Evolutionary conservation across 2,329 filamentous ascomycete species (phyloP).

Genomic region (Fusarium stilboides): DNA sequence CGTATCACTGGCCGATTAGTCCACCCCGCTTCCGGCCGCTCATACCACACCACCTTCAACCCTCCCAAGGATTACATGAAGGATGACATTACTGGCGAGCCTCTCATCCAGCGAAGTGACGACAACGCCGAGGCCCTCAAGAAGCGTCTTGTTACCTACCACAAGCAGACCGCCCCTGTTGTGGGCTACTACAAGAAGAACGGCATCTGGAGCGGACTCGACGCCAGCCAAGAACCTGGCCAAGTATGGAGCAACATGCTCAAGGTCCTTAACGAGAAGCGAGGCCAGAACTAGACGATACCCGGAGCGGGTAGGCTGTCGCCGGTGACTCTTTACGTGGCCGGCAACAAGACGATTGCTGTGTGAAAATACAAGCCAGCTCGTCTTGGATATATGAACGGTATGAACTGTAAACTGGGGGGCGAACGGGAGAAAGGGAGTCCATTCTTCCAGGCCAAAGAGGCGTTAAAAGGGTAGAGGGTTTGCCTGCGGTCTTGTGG

Average conservation of each 20-base stretch:
- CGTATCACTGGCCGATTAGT: slow-evolving; percentile 97
- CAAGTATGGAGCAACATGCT: slow-evolving; percentile 96
- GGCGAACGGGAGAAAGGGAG: slow-evolving; percentile 23
- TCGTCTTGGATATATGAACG: slow-evolving; percentile 50
- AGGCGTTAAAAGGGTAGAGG: slow-evolving; percentile 50
- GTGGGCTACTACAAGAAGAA: slow-evolving; percentile 97
- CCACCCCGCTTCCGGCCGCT: slow-evolving; percentile 95
- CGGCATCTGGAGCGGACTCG: slow-evolving; percentile 95
- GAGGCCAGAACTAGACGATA: slow-evolving; percentile 49
- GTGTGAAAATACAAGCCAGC: slow-evolving; percentile 30
- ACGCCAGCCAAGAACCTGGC: slow-evolving; percentile 95
- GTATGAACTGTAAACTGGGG: slow-evolving; percentile 46
- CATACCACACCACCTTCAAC: slow-evolving; percentile 99
- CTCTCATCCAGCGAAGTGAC: slow-evolving; percentile 94
- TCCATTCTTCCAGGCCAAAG: slow-evolving; percentile 44
- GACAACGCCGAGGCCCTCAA: slow-evolving; percentile 97
- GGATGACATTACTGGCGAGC: slow-evolving; percentile 97
- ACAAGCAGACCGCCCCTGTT: slow-evolving; percentile 92
- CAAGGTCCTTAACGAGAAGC: slow-evolving; percentile 78
- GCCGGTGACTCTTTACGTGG: slow-evolving; percentile 51
- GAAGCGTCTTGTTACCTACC: slow-evolving; percentile 95
- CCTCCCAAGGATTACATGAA: slow-evolving; percentile 94
- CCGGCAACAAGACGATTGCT: slow-evolving; percentile 47
- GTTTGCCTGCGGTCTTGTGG: slow-evolving; percentile 47
- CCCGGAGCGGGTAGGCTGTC: slow-evolving; percentile 29